Conservation (phyloP, 2,329 filamentous ascomycete species). For the Cladosporium austrohemisphaericum region DNA sequence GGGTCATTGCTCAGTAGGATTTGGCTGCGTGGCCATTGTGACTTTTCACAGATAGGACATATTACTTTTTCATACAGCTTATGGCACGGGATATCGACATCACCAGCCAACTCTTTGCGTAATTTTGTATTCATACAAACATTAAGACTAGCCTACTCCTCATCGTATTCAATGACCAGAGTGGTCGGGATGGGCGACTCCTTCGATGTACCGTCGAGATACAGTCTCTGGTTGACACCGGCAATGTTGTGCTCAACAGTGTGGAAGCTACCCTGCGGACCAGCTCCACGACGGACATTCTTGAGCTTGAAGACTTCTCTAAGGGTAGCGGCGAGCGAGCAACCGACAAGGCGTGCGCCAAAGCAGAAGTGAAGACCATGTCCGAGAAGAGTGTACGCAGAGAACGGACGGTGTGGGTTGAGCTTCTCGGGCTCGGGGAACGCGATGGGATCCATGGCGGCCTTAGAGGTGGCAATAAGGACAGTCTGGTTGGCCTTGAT, state of each 20-base stretch:
- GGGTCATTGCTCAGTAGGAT: no score
- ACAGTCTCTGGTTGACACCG: conserved; percentile 47
- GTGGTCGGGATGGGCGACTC: conserved; percentile 46
- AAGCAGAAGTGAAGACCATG: conserved; percentile 42
- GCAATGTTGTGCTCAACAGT: conserved; percentile 45
- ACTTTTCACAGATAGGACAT: no score
- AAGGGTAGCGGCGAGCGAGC: conserved; percentile 40
- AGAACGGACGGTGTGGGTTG: conserved; percentile 39
- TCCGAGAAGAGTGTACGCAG: conserved; percentile 39
- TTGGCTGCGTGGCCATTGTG: no score
- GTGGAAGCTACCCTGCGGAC: conserved; percentile 39
- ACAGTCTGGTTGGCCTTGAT: conserved; percentile 45
- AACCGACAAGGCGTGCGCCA: conserved; percentile 38
- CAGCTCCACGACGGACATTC: conserved; percentile 39
- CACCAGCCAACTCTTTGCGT: no score
- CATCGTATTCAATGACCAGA: conserved; percentile 42
- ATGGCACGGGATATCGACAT: no score
- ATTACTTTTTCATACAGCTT: no score
- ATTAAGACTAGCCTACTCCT: conserved; percentile 6
- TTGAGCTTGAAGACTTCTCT: conserved; percentile 46
- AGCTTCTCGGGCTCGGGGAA: conserved; percentile 43
- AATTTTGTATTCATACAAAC: no score
- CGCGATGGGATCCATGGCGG: conserved; percentile 38
- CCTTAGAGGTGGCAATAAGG: conserved; percentile 44
- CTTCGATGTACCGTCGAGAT: conserved; percentile 47